Base-by-base conservation (phyloP, 2,329 filamentous ascomycete genomes). In the Curvularia eragrostidis region DNA sequence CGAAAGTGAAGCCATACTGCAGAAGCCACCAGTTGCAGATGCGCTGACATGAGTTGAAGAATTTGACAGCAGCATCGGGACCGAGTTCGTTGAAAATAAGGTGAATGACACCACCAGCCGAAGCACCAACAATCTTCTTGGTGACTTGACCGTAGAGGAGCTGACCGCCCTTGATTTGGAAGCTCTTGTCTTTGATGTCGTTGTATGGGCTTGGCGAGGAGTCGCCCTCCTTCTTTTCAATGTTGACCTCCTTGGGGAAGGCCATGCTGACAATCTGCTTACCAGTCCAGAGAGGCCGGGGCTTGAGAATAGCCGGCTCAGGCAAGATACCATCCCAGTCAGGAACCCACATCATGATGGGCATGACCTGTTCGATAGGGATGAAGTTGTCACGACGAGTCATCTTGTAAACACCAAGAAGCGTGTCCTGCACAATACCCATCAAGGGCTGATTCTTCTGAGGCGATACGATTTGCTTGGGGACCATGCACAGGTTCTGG, bases 391-490 rank as follows among this genome's bases (percentile, higher is more conserved):
- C 95, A 75, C 93, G 89, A 68, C 93, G 90, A 70, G 91, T 97
- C 67, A 99, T 88, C 82, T 99, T 99, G 86, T 97, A 99, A 42
- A 93, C 89, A 79, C 96, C 95, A 66, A 93, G 95, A 58, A 99
- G 84, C 23, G 94, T 97, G 78, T 99, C 95, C 77, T 99, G 95
- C 21, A 99, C 95, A 67, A 99, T 98, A 87, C 96, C 96, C 96
- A 99, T 99, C 55, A 99, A 84, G 46, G 95, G 96, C 56, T 91
- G 91, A 79, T 99, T 99, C 74, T 93, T 89, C 78, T 99, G 95
- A 4, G 95, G 95, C 1, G 96, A 99, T 9, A 99, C 96, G 71
- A 99, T 98, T 78, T 99, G 97, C 69, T 95, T 86, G 0, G 95
- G 95, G n/a, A 99, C 95, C 85, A 98, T 90, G 77, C 94, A 98